phyloP scores from a whole-genome alignment of 2,329 filamentous ascomycete genomes.

The Beauveria asiatica region DNA sequence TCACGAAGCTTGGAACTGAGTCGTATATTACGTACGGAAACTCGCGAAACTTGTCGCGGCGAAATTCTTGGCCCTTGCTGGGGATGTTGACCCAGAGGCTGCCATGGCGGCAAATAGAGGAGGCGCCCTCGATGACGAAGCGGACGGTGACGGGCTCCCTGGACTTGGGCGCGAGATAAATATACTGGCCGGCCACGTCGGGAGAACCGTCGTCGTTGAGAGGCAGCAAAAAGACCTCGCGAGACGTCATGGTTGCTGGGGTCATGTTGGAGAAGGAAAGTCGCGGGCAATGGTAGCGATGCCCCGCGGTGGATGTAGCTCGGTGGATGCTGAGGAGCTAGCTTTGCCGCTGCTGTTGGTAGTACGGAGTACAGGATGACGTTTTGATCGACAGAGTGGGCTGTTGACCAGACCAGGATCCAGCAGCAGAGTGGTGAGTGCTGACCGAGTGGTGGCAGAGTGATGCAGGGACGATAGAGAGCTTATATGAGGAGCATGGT shows the following conservation, averaged over 20 bases:
- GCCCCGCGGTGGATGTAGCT: slow-evolving; percentile 10
- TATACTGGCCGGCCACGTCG: slow-evolving; percentile 79
- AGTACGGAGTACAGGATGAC: background rate
- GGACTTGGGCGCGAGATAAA: slow-evolving; percentile 74
- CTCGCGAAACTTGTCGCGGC: slow-evolving; percentile 71
- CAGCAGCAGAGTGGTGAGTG: background rate
- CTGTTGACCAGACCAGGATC: background rate
- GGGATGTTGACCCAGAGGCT: slow-evolving; percentile 97
- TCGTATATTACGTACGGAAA: slow-evolving; percentile 60
- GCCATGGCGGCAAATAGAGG: slow-evolving; percentile 88
- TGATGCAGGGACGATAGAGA: background rate
- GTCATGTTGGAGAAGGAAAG: slow-evolving; percentile 39
- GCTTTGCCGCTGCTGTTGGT: background rate
- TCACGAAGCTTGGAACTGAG: background rate
- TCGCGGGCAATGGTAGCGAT: background rate
- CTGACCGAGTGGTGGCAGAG: background rate
- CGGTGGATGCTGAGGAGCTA: slow-evolving; percentile 2
- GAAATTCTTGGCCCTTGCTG: slow-evolving; percentile 63
- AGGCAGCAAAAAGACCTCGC: slow-evolving; percentile 76
- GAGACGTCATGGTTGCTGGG: slow-evolving; percentile 54
- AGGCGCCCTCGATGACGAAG: slow-evolving; percentile 88
- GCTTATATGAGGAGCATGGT: background rate
- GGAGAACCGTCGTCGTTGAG: slow-evolving; percentile 91
- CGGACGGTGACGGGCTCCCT: slow-evolving; percentile 70
- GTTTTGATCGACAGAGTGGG: background rate